Percentiles rank a stretch among this genome's conserved stretches.
Conservation (phyloP, 108 stramenopile genomes). For the Cyclotella baltica region DNA sequence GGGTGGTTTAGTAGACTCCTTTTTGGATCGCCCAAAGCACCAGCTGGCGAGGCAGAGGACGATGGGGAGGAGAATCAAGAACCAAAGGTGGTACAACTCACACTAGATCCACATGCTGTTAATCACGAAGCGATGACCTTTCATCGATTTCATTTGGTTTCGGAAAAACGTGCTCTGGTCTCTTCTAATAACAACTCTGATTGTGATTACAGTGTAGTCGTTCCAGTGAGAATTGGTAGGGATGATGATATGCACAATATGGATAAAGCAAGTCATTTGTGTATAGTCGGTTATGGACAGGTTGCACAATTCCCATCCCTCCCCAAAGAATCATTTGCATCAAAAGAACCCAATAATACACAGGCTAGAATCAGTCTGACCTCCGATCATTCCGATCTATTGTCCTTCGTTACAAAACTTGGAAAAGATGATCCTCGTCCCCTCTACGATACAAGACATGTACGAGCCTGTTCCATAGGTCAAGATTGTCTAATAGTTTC, state of each 20-base stretch:
- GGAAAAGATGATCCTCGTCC: conserved; percentile 3
- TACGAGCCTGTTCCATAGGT: conserved; percentile 64
- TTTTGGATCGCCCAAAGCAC: conserved; percentile 3
- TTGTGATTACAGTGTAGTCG: conserved; percentile 15
- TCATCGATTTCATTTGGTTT: conserved; percentile 52
- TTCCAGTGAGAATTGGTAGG: conserved; percentile 34
- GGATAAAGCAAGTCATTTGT: not conserved
- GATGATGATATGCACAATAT: conserved; percentile 5
- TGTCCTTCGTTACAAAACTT: not conserved
- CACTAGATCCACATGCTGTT: conserved; percentile 5
- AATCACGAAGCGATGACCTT: conserved; percentile 31
- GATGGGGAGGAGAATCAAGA: not conserved
- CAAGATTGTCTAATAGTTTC: conserved; percentile 75
- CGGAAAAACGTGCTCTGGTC: conserved; percentile 33
- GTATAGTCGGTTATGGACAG: conserved; percentile 38
- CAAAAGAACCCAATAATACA: not conserved
- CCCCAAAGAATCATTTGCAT: conserved; percentile 6
- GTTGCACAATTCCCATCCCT: conserved; percentile 34
- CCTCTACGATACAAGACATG: conserved; percentile 48
- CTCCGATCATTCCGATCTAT: conserved; percentile 30
- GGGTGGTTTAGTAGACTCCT: conserved; percentile 38
- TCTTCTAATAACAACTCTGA: not conserved
- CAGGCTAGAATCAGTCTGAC: conserved; percentile 31
- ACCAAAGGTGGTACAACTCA: not conserved
- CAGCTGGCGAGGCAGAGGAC: not conserved